Conservation (phyloP, 176 grass and related monocot genomes). For the Panicum miliaceum region DNA sequence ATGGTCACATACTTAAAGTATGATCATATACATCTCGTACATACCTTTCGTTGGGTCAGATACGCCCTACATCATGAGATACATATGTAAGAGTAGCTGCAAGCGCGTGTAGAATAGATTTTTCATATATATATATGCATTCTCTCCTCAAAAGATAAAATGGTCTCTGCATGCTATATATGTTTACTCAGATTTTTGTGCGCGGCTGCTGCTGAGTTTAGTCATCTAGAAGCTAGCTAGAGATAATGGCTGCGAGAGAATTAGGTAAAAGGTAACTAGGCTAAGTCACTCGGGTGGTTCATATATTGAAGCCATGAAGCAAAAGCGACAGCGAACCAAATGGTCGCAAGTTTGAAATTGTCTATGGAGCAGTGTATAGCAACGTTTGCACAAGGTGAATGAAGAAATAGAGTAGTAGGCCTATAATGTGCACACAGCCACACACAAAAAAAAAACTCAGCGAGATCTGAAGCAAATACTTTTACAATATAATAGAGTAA, state of each 20-base stretch:
- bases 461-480: too few species aligned
- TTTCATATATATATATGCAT: too few species aligned
- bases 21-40: too few species aligned
- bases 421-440: too few species aligned
- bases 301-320: not conserved
- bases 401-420: not conserved
- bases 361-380: not conserved
- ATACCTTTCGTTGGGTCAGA: too few species aligned
- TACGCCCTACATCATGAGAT: too few species aligned
- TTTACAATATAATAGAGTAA: not conserved
- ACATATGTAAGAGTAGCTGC: too few species aligned
- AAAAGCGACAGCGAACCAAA: not conserved
- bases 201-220: not conserved
- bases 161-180: not conserved
- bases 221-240: not conserved
- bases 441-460: too few species aligned
- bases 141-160: not conserved
- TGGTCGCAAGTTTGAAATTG: not conserved
- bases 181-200: too few species aligned
- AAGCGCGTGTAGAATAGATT: too few species aligned
- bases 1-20: too few species aligned
- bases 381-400: too few species aligned
- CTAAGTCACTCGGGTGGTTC: not conserved
- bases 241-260: not conserved
- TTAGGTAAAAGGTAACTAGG: not conserved